Evolutionary conservation across 1,284 basidiomycete genomes (phyloP), one percentile per base, ranked within the genome.

Genomic region (Pseudozyma flocculosa): DNA sequence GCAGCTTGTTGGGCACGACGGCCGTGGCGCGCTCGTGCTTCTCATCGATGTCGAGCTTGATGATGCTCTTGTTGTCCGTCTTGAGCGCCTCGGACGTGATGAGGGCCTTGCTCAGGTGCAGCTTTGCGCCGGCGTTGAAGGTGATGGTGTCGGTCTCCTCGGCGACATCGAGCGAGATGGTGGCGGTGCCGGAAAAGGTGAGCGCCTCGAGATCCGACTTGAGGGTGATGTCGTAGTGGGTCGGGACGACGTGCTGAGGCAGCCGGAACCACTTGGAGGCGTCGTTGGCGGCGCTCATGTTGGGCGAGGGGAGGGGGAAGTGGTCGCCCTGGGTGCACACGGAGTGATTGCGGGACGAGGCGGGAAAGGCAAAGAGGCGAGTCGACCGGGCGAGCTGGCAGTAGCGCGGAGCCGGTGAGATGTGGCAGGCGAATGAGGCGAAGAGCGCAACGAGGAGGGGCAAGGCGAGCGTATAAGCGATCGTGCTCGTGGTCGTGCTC

Each of bases 181-280:
- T 85, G 29, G 87, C 89, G 52, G 88, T 83, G 39, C 93, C 93
- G 37, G 85, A 82, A 76, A 92, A 96, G 19, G 80, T 83, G 47
- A 85, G 82, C 22, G 83, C 83, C 57, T 88, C 83, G 47, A 96
- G 84, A 79, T 94, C 88, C 3, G 92, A 73, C 77, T 84, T 87
- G 79, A 94, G 82, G 43, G 85, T 87, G 46, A 95, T 79, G 70
- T 82, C 88, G 80, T 95, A 96, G 79, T 93, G 90, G 23, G 80
- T 83, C 19, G 90, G 87, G 66, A 83, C 85, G 54, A 90, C 85
- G 68, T 86, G 82, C 11, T 83, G 84, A 13, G 90, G 90, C 45
- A 94, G 84, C 65, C 90, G 86, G 79, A 87, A 89, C 70, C 67
- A 70, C 58, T 62, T 56, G 50, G 63, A 67, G n/a, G 58, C 58